Conservation (phyloP, 2,329 filamentous ascomycete genomes). For the Rugonectria rugulosa region DNA sequence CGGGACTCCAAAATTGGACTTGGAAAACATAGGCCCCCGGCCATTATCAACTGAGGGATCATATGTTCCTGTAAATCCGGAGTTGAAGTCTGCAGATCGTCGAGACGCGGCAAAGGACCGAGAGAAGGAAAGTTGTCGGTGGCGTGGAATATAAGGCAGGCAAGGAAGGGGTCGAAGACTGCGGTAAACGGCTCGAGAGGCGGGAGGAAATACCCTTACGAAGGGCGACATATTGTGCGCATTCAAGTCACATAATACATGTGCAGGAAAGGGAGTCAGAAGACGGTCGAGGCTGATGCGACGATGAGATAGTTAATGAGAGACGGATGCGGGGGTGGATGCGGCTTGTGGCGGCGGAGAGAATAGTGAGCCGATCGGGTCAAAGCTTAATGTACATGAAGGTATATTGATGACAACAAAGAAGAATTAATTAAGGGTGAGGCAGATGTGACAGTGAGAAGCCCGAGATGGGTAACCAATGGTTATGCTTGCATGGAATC, state of each 20-base stretch:
- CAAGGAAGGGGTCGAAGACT: slow-evolving; percentile 10
- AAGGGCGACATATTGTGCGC: slow-evolving; percentile 35
- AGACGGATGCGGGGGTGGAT: slow-evolving; percentile 35
- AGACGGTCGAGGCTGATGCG: slow-evolving; percentile 31
- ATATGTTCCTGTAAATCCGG: slow-evolving; percentile 66
- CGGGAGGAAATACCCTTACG: slow-evolving; percentile 31
- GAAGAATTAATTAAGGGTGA: not conserved
- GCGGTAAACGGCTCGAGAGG: slow-evolving; percentile 23
- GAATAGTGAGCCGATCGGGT: slow-evolving; percentile 19
- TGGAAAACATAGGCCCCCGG: slow-evolving; percentile 67
- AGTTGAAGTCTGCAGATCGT: slow-evolving; percentile 60
- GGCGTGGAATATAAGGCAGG: slow-evolving; percentile 16
- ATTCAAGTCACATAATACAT: slow-evolving; percentile 34
- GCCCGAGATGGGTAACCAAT: not conserved
- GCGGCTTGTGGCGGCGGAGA: slow-evolving; percentile 29
- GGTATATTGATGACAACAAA: not conserved
- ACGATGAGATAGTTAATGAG: slow-evolving; percentile 28
- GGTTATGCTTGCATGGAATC: not conserved
- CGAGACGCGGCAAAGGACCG: slow-evolving; percentile 41
- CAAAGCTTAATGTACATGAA: slow-evolving; percentile 24
- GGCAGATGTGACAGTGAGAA: not conserved
- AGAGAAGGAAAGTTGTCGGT: slow-evolving; percentile 38
- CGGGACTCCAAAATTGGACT: slow-evolving; percentile 65
- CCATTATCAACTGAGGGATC: slow-evolving; percentile 61
- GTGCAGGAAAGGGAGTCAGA: slow-evolving; percentile 23